Evolutionary conservation across 2,329 filamentous ascomycete species (phyloP).

Genomic region (Pleurostoma richardsiae): DNA sequence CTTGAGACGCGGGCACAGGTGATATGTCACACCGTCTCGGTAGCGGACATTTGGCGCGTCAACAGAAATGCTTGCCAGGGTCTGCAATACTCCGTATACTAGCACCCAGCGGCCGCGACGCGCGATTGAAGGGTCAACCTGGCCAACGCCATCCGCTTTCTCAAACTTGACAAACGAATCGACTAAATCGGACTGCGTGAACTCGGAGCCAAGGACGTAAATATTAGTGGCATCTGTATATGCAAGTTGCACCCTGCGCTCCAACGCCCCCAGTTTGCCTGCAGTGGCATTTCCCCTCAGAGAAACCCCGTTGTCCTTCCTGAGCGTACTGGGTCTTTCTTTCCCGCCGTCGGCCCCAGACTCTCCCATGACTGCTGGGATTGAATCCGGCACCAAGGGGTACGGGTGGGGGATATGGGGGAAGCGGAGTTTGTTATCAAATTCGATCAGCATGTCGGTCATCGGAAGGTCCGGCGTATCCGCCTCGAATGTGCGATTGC

Average conservation of each 20-base stretch:
- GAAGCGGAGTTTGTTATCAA: slow-evolving; percentile 57
- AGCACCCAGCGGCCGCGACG: slow-evolving; percentile 57
- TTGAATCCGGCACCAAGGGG: slow-evolving; percentile 55
- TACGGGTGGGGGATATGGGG: slow-evolving; percentile 65
- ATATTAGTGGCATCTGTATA: slow-evolving; percentile 59
- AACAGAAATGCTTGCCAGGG: slow-evolving; percentile 52
- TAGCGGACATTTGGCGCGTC: slow-evolving; percentile 50
- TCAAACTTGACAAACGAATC: slow-evolving; percentile 53
- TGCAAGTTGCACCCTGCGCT: slow-evolving; percentile 48
- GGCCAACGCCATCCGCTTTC: slow-evolving; percentile 43
- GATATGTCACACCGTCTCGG: slow-evolving; percentile 48
- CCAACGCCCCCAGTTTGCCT: slow-evolving; percentile 22
- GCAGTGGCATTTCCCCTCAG: slow-evolving; percentile 9
- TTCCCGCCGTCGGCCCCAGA: slow-evolving; percentile 10
- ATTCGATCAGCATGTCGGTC: slow-evolving; percentile 61
- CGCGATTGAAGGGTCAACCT: slow-evolving; percentile 48
- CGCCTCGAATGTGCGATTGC: slow-evolving; percentile 40
- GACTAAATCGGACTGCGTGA: slow-evolving; percentile 47
- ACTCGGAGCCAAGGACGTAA: slow-evolving; percentile 47
- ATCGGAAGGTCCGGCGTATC: slow-evolving; percentile 53
- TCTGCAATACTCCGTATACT: slow-evolving; percentile 56
- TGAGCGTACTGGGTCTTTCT: slow-evolving; percentile 17
- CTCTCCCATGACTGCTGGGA: slow-evolving; percentile 20
- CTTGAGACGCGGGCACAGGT: slow-evolving; percentile 49
- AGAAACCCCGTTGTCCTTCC: slow-evolving; percentile 19